Evolutionary conservation across 1,284 basidiomycete genomes (phyloP).

Genomic region (Termitomyces sp.): DNA sequence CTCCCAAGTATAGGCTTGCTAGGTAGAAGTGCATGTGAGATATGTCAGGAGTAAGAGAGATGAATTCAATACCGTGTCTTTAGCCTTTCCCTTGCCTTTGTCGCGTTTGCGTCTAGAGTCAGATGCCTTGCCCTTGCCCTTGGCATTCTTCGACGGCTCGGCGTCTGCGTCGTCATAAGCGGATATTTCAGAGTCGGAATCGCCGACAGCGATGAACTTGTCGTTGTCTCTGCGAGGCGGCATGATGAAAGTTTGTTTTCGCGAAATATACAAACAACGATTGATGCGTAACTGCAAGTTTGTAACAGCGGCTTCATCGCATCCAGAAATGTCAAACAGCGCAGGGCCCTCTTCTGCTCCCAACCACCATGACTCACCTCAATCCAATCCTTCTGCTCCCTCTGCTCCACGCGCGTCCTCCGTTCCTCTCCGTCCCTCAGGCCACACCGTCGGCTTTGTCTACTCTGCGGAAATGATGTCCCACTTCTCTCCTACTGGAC

Average conservation of each 20-base stretch:
- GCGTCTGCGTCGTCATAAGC: constrained; percentile 37
- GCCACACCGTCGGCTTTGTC: constrained; percentile 71
- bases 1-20: constrained; percentile 93
- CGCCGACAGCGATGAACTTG: constrained; percentile 36
- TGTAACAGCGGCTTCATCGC: background rate
- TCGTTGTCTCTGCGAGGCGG: constrained; percentile 30
- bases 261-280: constrained; percentile 1
- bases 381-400: background rate
- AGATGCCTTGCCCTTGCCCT: constrained; percentile 37
- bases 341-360: constrained; percentile 8
- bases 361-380: background rate
- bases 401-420: constrained; percentile 34
- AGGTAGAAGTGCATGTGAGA: constrained; percentile 11
- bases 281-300: background rate
- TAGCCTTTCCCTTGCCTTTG: constrained; percentile 49
- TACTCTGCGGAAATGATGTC: constrained; percentile 86
- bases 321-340: constrained; percentile 7
- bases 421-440: constrained; percentile 31
- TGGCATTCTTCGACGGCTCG: constrained; percentile 19
- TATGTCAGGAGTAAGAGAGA: constrained; percentile 1
- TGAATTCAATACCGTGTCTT: constrained; percentile 30
- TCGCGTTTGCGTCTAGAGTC: constrained; percentile 36
- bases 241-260: constrained; percentile 21
- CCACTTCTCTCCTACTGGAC: constrained; percentile 65
- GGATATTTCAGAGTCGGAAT: constrained; percentile 53